Conservation (phyloP, 345 rosid genomes). For the Pistacia integerrima region DNA sequence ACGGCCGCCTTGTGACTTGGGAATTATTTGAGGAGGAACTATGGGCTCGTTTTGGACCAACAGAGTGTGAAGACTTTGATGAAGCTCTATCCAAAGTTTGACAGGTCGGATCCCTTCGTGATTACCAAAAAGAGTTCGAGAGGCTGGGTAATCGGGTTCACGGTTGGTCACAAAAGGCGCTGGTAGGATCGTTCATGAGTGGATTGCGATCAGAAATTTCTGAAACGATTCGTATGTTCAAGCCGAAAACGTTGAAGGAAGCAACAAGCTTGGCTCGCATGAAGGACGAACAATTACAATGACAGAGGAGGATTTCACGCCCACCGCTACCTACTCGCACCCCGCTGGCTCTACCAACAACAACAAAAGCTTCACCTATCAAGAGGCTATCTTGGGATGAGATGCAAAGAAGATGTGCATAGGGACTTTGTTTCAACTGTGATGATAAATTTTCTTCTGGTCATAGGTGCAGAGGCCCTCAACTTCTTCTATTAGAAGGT, state of each 20-base stretch:
- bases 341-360: too few relatives aligned
- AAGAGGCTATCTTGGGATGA: neutral
- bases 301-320: too few relatives aligned
- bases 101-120: neutral
- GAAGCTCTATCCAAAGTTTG: neutral
- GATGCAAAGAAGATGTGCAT: neutral
- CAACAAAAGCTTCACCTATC: neutral
- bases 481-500: neutral
- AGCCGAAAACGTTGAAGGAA: too few relatives aligned
- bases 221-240: too few relatives aligned
- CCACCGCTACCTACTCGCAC: too few relatives aligned
- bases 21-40: neutral
- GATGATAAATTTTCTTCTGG: neutral
- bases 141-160: too few relatives aligned
- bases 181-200: too few relatives aligned
- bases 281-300: too few relatives aligned
- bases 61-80: neutral
- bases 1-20: neutral
- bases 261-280: too few relatives aligned
- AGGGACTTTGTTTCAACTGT: slow-evolving; percentile 17
- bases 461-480: neutral
- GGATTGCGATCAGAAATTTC: too few relatives aligned
- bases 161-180: too few relatives aligned
- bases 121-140: neutral
- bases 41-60: neutral